Evolutionary conservation across 805 yeast species (phyloP), one percentile per base, ranked within the genome.

Genomic region (Yarrowia osloensis): DNA sequence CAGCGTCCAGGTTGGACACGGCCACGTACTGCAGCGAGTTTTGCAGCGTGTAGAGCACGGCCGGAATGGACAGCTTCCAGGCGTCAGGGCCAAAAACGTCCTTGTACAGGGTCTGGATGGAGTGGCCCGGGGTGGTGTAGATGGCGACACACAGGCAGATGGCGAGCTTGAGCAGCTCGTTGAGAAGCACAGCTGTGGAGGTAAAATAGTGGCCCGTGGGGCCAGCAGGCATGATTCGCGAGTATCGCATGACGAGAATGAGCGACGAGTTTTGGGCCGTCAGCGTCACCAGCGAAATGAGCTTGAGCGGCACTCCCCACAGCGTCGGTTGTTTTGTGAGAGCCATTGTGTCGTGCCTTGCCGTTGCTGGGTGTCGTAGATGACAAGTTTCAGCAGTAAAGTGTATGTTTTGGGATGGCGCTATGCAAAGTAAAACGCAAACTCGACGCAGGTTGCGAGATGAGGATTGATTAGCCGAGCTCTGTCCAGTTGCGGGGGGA

Each of bases 51-150:
- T 79, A 79, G 22, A 79, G 73, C 13, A 74, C 74, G 6, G 81
- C 81, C 0, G 81, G 81, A 39, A 79, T 73, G 17, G 80, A 77
- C 67, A 79, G 73, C 61, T 79, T 79, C 80, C 81, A 78, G 71
- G 74, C 75, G 63, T 77, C 81, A 15, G 69, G 69, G 40, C 77
- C 73, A 67, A 79, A 76, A 8, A 77, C 77, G 40, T 77, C 78
- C 37, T 55, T 59, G 67, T 72, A 33, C 24, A 65, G 59, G 7
- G 66, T 35, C 19, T 42, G 29, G 7, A 61, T 11, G 22, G 66
- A 61, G 49, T 50, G 46, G 26, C 78, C 78, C 19, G 71, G 68
- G 31, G 71, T 69, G 6, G 66, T 35, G 35, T 67, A 40, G 59
- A 66, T 39, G 19, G 77, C 73, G 31, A 76, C 73, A 15, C 66